phyloP scores from a whole-genome alignment of 2,329 filamentous ascomycete genomes.

The Lachnellula willkommii region DNA sequence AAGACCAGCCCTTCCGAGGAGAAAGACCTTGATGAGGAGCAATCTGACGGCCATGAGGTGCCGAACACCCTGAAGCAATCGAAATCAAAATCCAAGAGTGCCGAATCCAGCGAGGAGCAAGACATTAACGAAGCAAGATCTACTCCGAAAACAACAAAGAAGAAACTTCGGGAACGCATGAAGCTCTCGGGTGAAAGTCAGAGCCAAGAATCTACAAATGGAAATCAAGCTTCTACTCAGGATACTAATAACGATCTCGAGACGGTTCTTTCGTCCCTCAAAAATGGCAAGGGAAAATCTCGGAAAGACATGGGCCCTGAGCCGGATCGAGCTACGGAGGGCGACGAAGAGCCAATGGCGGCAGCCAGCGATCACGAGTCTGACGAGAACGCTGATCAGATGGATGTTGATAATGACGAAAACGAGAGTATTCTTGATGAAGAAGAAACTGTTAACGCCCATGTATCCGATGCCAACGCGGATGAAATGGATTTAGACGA shows the following conservation, averaged over 20 bases:
- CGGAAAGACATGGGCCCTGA: neutral
- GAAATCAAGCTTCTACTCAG: neutral
- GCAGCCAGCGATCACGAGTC: neutral
- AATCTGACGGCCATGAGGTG: neutral
- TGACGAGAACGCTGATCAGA: neutral
- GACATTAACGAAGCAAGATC: neutral
- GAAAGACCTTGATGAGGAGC: neutral
- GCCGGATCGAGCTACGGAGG: neutral
- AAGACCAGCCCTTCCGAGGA: neutral
- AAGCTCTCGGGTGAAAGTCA: slow-evolving; percentile 8
- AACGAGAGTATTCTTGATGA: neutral
- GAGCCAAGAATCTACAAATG: slow-evolving; percentile 6
- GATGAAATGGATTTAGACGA: too few relatives aligned
- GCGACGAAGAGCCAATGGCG: neutral
- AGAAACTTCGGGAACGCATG: slow-evolving; percentile 15
- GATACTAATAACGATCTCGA: neutral
- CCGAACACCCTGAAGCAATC: neutral
- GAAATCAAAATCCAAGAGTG: neutral
- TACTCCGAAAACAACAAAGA: slow-evolving; percentile 1
- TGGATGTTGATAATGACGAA: neutral
- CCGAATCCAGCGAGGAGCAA: neutral
- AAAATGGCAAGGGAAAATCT: neutral
- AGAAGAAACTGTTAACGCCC: neutral
- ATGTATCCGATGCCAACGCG: neutral
- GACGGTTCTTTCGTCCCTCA: neutral